Base-by-base conservation (phyloP, 2,329 filamentous ascomycete species). In the Verticillium albo-atrum region DNA sequence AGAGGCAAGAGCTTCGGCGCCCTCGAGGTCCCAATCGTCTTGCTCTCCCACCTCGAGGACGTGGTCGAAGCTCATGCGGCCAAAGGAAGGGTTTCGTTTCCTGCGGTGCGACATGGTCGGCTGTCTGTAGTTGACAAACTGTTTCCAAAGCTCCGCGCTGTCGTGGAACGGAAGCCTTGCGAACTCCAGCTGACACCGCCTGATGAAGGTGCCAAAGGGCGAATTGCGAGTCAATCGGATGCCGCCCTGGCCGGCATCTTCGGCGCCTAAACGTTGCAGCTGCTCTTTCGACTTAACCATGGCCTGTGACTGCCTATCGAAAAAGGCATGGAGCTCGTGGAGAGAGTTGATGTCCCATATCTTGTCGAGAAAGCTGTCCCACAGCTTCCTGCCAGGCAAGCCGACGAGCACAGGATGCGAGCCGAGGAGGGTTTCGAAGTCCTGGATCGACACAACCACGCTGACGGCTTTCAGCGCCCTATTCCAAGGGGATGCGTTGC, bases 271-370 rank as follows among this genome's bases (percentile, higher is more conserved):
- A 54, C 76, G 76, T 42, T 84, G 80, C 58, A 82, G 75, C 63
- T 89, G 84, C 32, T 88, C 85, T 64, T 83, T 84, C 17, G 83
- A 82, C 68, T 84, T 88, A 58, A 79, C 80, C 55, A 95, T 73
- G 32, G 91, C 74, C 26, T 74, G 72, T 4, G 78, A 74, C 17
- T 89, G 79, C 25, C 77, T 77, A 30, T 83, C 81, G 68, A 96
- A 91, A 71, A 96, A 94, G 2, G 80, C 78, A 68, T 93, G 86
- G n/a, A 98, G 76, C 0, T 87, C 85, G 74, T 98, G 86, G 12
- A 96, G 82, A 23, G 89, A 94, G 69, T 93, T 87, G 64, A 98
- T 85, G 17, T 82, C 81, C 94, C 95, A 98, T 26, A 98, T 77
- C 63, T 87, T 89, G 58, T 85, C 84, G 14, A 98, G 81, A 59